Evolutionary conservation across 2,329 filamentous ascomycete genomes (phyloP).

Genomic region (Neospermospora avenae): DNA sequence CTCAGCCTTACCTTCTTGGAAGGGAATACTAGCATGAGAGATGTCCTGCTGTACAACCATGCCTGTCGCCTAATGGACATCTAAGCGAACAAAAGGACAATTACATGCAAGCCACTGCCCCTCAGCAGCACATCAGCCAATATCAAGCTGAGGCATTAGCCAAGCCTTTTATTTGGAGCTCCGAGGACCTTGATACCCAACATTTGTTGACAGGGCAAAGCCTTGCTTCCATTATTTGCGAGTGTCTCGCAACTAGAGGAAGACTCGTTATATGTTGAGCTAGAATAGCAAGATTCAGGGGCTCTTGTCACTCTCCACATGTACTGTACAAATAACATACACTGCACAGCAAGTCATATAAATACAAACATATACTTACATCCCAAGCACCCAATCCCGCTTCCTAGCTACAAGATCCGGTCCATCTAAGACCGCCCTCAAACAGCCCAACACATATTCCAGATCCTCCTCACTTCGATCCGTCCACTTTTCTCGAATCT

Average conservation of each 20-base stretch:
- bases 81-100: not conserved
- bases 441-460: slow-evolving; percentile 28
- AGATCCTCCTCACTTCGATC: slow-evolving; percentile 31
- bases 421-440: slow-evolving; percentile 23
- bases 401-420: slow-evolving; percentile 18
- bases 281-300: not conserved
- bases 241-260: too few species aligned
- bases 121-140: not conserved
- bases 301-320: not conserved
- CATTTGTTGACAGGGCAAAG: too few species aligned
- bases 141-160: not conserved
- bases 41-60: not conserved
- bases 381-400: slow-evolving; percentile 21
- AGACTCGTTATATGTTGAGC: too few species aligned
- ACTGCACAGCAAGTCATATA: not conserved
- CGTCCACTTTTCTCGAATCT: slow-evolving; percentile 32
- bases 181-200: too few species aligned
- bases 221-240: too few species aligned
- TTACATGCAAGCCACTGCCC: not conserved
- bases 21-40: not conserved
- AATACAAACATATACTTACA: not conserved
- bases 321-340: not conserved
- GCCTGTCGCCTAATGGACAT: not conserved
- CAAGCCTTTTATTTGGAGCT: too few species aligned
- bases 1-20: not conserved